Conservation (phyloP, 139 green algal genomes). For the Chlorella sp. region DNA sequence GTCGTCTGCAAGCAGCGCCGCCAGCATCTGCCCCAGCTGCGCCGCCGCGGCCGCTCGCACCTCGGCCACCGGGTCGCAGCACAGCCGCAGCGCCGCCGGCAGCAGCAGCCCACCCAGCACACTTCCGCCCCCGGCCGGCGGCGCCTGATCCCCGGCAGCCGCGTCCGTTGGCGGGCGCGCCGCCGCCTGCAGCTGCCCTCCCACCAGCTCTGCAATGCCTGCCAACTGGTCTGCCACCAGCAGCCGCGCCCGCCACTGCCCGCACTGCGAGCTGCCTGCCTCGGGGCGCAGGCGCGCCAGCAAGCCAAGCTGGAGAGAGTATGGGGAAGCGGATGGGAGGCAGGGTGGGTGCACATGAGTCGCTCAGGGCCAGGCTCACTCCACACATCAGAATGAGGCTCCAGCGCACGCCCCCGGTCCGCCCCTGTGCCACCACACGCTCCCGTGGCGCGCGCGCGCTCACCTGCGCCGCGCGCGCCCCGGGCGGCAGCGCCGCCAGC, state of each 20-base stretch:
- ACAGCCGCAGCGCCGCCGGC: constrained; percentile 46
- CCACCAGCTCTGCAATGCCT: constrained; percentile 36
- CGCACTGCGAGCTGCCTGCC: constrained; percentile 18
- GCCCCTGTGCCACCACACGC: too few relatives aligned
- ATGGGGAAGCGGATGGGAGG: neutral
- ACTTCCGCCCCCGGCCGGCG: too few relatives aligned
- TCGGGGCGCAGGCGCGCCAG: constrained; percentile 15
- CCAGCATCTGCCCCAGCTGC: constrained; percentile 44
- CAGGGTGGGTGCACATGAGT: too few relatives aligned
- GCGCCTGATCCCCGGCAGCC: too few relatives aligned
- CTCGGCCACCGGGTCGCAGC: constrained; percentile 48
- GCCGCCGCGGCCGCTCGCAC: constrained; percentile 47
- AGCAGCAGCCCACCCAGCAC: constrained; percentile 38
- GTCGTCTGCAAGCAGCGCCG: constrained; percentile 9
- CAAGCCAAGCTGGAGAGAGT: constrained; percentile 20
- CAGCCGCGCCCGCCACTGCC: constrained; percentile 43
- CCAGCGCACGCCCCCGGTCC: too few relatives aligned
- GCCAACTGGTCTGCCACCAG: constrained; percentile 46
- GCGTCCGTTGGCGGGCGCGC: too few relatives aligned
- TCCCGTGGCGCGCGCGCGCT: neutral
- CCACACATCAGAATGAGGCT: too few relatives aligned
- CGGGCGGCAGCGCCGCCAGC: constrained; percentile 40
- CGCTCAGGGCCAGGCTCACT: too few relatives aligned
- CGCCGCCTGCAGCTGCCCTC: too few relatives aligned
- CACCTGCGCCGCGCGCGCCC: constrained; percentile 8